Evolutionary conservation across 306 rosid genomes (phyloP), one percentile per base, ranked within the genome.

Genomic region (Glycyrrhiza uralensis): DNA sequence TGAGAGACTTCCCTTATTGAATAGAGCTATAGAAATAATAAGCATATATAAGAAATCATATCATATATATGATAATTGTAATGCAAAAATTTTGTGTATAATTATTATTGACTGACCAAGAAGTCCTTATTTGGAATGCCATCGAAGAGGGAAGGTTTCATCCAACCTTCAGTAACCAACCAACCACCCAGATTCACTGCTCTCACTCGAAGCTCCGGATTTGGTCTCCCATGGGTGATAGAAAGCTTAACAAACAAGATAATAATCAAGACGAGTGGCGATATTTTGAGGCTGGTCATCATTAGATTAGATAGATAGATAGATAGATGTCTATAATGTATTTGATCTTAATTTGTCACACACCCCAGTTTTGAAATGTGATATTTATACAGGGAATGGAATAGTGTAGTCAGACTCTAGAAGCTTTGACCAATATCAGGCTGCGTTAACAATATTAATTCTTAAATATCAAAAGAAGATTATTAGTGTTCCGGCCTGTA

Each of bases 81-180:
- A 13, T 9, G 30, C 18, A n/a, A n/a, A n/a, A 35, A 14, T 24
- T 11, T 17, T 4, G 6, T 13, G n/a, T 9, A 4, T 24, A 52
- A 23, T n/a, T n/a, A n/a, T n/a, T n/a, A n/a, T n/a, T n/a, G n/a
- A 69, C 77, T 59, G 1, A 56, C 54, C 96, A 89, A 80, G 56
- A 89, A 79, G 59, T 92, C 96, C 45, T 87, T 92, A 77, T 89
- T 89, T 54, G 88, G 89, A 55, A 92, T 89, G 52, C 81, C 92
- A 55, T 89, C 93, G 12, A 92, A 89, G 26, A 92, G 93, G 59
- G 91, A 84, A 69, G 96, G 97, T 76, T 89, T 84, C 2, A 92
- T 92, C 97, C 96, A 92, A 67, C 96, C 97, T 80, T 92, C 97
- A 4, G 91, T 84, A 3, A 89, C 92, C 1, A 92, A 77, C 96